Evolutionary conservation across 108 stramenopile species (phyloP), one percentile per base, ranked within the genome.

Genomic region (Skeletonema grethae): DNA sequence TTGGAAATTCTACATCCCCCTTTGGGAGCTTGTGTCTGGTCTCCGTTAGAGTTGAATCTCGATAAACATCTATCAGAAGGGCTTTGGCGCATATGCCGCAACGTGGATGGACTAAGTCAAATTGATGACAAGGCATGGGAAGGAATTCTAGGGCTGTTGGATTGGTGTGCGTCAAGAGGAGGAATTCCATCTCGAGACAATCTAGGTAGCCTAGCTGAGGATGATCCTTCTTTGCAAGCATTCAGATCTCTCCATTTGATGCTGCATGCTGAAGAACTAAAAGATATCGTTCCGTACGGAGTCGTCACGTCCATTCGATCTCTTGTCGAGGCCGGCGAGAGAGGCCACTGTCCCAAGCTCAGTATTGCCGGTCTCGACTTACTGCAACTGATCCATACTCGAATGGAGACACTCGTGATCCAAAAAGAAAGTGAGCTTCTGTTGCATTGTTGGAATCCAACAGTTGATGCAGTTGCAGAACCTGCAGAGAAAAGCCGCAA

Each of bases 281-380:
- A 86, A 41, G 70, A 86, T 67, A 48, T 57, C 13, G 71, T 92
- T 29, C 91, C 90, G 22, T 69, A 75, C 9, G 69, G 36, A 20
- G 57, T 87, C 22, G 84, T 89, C 43, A 69, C 56, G 31, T 63
- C 75, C 28, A 79, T 95, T 55, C 69, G 80, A 16, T 73, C 73
- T 25, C 65, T 95, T 43, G 77, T 90, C 16, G 79, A 77, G 22
- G 77, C 89, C 11, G 93, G 93, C 2, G 87, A 92, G 46, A 56
- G 85, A 25, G 80, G 82, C 34, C 60, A 68, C 29, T 93, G 86
- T 43, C 79, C 93, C n/a, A 89, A 89, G 79, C 79, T 92, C 18
- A 86, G 88, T 53, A 73, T 92, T 71, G 94, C 94, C 11, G 86
- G 87, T 15, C 76, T 95, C 16, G 94, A 95, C 62, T 80, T 95